Evolutionary conservation across 768 basidiomycete genomes (phyloP).

Genomic region (Mycena leptocephala): DNA sequence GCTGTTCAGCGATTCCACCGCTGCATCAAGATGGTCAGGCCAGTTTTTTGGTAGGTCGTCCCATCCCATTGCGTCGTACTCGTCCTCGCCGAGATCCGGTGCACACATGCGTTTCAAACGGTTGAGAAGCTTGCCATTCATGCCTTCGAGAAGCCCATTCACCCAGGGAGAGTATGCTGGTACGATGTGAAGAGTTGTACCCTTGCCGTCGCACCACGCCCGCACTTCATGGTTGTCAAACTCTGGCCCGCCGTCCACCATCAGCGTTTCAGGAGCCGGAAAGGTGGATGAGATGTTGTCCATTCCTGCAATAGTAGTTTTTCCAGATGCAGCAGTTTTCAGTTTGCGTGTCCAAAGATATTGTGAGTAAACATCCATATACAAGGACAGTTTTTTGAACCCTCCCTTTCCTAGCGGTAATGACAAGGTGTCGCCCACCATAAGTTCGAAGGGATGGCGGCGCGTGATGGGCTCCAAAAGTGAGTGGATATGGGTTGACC

Average conservation of each 20-base stretch:
- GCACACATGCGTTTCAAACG: conserved; percentile 39
- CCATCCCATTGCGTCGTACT: not conserved
- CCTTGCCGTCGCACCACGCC: not conserved
- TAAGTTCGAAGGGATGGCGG: not conserved
- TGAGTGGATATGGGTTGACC: not conserved
- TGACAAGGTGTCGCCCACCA: conserved; percentile 8
- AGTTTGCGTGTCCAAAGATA: not conserved
- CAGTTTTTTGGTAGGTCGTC: conserved; percentile 38
- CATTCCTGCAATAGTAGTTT: not conserved
- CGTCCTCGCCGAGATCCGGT: conserved; percentile 39
- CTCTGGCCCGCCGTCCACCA: not conserved
- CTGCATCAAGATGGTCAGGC: conserved; percentile 44
- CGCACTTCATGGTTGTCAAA: not conserved
- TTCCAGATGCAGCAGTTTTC: not conserved
- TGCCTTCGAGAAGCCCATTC: conserved; percentile 48
- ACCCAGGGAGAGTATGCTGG: conserved; percentile 49
- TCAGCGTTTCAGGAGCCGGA: not conserved
- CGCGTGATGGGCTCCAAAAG: conserved; percentile 8
- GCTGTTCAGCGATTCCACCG: conserved; percentile 8
- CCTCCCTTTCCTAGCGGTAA: conserved; percentile 9
- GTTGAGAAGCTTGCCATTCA: conserved; percentile 41
- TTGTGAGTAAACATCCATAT: conserved; percentile 15
- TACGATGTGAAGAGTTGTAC: not conserved
- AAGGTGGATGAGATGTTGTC: not conserved
- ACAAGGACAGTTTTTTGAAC: not conserved